Conservation (phyloP, 2,329 filamentous ascomycete genomes). For the Coniochaeta sp. region DNA sequence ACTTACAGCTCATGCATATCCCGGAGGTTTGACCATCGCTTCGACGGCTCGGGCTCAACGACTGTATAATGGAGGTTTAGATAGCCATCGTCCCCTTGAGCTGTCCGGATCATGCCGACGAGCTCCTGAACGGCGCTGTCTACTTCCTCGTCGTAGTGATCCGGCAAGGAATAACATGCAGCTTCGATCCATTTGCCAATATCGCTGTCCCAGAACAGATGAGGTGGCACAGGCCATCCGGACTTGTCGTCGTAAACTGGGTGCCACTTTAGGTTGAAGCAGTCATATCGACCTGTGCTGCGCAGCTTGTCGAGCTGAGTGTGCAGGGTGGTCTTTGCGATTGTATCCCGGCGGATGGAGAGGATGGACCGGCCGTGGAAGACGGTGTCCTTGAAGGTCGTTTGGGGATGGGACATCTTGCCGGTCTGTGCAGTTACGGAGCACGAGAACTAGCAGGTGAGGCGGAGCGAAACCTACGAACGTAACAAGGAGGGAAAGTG, state of each 20-base stretch:
- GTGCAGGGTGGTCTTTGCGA: constrained; percentile 31
- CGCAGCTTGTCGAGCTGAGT: constrained; percentile 47
- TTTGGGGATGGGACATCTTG: constrained; percentile 23
- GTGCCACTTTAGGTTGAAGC: constrained; percentile 52
- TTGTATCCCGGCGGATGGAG: constrained; percentile 22
- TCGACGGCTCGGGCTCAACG: constrained; percentile 38
- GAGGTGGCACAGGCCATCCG: constrained; percentile 47
- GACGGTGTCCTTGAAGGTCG: constrained; percentile 25
- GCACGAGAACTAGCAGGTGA: background rate
- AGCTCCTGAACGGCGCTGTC: constrained; percentile 45
- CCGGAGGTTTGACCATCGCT: constrained; percentile 50
- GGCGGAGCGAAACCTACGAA: too few relatives aligned
- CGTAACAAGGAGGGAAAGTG: too few relatives aligned
- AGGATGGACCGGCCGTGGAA: constrained; percentile 29
- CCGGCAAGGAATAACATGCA: constrained; percentile 47
- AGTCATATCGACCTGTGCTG: constrained; percentile 48
- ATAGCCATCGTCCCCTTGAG: constrained; percentile 55
- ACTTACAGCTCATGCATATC: constrained; percentile 56
- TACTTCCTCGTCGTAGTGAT: constrained; percentile 35
- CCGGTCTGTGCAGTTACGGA: background rate
- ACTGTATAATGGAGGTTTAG: constrained; percentile 58
- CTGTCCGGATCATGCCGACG: constrained; percentile 48
- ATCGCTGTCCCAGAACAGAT: constrained; percentile 52
- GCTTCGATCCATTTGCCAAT: constrained; percentile 57
- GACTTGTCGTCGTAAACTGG: constrained; percentile 42